Evolutionary conservation across 306 rosid species (phyloP).

Genomic region (Vigna reflexopilosa): DNA sequence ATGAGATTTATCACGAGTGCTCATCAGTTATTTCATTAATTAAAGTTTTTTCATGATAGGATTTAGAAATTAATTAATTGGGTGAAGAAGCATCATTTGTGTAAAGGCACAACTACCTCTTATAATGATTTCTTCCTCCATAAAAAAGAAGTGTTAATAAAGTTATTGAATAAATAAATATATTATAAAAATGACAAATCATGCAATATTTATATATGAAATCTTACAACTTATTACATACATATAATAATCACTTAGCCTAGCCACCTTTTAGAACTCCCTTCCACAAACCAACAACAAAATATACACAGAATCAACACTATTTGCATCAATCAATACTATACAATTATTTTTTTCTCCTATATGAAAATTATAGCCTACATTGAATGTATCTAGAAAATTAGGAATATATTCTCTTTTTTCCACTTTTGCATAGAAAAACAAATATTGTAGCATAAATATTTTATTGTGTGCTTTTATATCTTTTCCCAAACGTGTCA

Average conservation of each 20-base stretch:
- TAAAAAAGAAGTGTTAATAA: no score
- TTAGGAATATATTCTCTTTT: neutral
- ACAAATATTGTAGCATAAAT: neutral
- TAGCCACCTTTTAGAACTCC: conserved; percentile 8
- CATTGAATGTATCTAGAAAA: neutral
- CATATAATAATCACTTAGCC: neutral
- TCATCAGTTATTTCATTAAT: neutral
- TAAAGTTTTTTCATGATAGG: neutral
- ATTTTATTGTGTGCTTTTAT: no score
- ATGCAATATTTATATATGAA: neutral
- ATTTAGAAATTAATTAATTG: neutral
- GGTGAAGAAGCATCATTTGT: conserved; percentile 1
- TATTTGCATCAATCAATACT: conserved; percentile 27
- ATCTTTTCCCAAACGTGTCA: neutral
- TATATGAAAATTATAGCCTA: no score
- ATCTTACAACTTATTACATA: conserved; percentile 14
- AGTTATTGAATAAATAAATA: no score
- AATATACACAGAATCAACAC: neutral
- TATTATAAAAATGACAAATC: neutral
- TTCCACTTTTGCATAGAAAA: neutral
- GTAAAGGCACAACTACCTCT: neutral
- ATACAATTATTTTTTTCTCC: conserved; percentile 18
- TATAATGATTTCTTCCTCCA: no score
- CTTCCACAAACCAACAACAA: conserved; percentile 2
- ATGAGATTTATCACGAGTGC: neutral